Evolutionary conservation across 768 basidiomycete species (phyloP).

Genomic region (Tricholoma saponaceum): DNA sequence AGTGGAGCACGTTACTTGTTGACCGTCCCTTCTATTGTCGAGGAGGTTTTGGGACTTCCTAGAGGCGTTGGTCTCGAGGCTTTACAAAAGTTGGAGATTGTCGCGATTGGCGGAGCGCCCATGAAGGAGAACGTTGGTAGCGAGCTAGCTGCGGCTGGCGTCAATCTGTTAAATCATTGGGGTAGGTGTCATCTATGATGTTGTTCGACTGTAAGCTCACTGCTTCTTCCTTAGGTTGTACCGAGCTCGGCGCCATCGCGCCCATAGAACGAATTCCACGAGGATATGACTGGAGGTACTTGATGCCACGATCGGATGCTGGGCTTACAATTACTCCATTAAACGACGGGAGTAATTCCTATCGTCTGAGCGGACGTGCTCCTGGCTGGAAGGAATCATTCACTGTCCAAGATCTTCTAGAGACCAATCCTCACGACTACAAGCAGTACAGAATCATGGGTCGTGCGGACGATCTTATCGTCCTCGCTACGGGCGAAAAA

Average conservation of each 20-base stretch:
- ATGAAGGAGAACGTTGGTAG: constrained; percentile 32
- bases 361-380: constrained; percentile 25
- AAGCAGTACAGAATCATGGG: constrained; percentile 32
- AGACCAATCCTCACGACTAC: constrained; percentile 23
- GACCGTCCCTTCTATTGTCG: constrained; percentile 36
- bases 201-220: not conserved
- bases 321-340: constrained; percentile 23
- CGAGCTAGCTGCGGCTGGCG: constrained; percentile 25
- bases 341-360: constrained; percentile 21
- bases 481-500: constrained; percentile 41
- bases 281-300: constrained; percentile 35
- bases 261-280: constrained; percentile 25
- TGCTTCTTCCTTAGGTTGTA: constrained; percentile 21
- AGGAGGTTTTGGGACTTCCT: constrained; percentile 27
- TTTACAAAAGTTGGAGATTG: constrained; percentile 26
- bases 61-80: constrained; percentile 23
- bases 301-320: constrained; percentile 31
- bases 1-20: constrained; percentile 29
- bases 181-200: constrained; percentile 18
- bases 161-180: constrained; percentile 38
- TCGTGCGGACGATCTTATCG: constrained; percentile 37
- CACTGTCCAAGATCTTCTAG: constrained; percentile 35
- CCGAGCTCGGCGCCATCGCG: constrained; percentile 34
- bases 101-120: constrained; percentile 35
- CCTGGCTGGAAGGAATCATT: constrained; percentile 30